These are phyloP conservation scores for Claviceps fusiformis DNA, from an alignment of 2,329 filamentous ascomycete species.

Conservation along the genomic window DNA sequence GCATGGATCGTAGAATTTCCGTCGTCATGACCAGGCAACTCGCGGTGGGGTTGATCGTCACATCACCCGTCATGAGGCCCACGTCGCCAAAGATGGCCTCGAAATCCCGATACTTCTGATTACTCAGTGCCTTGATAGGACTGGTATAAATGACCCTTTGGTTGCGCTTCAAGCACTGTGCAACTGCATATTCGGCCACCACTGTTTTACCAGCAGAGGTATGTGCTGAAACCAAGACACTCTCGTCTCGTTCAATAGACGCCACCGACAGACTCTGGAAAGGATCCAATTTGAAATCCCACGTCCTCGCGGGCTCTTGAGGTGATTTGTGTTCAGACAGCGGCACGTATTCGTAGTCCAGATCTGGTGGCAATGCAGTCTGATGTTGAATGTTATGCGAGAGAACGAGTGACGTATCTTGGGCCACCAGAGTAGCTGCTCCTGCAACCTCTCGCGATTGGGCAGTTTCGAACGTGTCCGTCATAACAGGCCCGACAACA, in stretches of 20 bases:
- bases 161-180: conserved; percentile 92
- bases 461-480: conserved; percentile 89
- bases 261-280: conserved; percentile 93
- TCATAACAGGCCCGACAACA: conserved; percentile 61
- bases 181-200: conserved; percentile 94
- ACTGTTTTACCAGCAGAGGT: conserved; percentile 98
- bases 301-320: conserved; percentile 68
- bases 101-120: conserved; percentile 98
- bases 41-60: conserved; percentile 96
- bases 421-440: conserved; percentile 51
- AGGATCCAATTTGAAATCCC: conserved; percentile 85
- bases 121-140: conserved; percentile 96
- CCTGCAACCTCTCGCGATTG: conserved; percentile 82
- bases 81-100: conserved; percentile 91
- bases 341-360: conserved; percentile 89
- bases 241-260: conserved; percentile 92
- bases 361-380: conserved; percentile 83
- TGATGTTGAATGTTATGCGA: conserved; percentile 98
- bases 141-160: conserved; percentile 98
- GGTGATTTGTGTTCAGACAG: conserved; percentile 90
- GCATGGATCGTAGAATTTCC: conserved; percentile 96
- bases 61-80: conserved; percentile 96
- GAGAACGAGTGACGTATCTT: conserved; percentile 63
- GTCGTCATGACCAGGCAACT: conserved; percentile 99
- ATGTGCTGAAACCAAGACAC: conserved; percentile 90